phyloP scores from a whole-genome alignment of 352 stramenopile species.

The Pythium graminicola region DNA sequence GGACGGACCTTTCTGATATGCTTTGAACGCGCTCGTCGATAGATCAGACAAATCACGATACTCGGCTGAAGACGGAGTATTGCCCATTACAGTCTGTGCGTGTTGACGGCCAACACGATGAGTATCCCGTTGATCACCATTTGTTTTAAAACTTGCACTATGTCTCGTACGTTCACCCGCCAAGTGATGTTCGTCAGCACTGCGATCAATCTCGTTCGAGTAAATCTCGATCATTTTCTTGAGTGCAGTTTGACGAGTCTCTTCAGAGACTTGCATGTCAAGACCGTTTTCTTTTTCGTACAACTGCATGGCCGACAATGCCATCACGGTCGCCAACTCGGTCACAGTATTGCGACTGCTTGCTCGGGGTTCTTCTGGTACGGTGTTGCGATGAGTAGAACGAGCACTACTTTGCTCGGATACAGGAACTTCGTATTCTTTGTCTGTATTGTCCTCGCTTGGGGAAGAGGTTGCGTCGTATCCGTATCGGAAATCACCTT shows the following conservation, averaged over 20 bases:
- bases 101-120: conserved; percentile 9
- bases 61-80: conserved; percentile 17
- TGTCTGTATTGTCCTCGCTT: conserved; percentile 13
- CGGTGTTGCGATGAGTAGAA: conserved; percentile 7
- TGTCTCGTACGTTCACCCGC: too few relatives aligned
- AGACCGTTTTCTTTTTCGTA: conserved; percentile 60
- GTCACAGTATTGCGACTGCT: conserved; percentile 11
- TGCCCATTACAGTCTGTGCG: conserved; percentile 16
- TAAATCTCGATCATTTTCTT: conserved; percentile 78
- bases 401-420: neutral
- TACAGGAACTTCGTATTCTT: conserved; percentile 22
- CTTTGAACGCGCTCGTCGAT: conserved; percentile 54
- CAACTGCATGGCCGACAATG: conserved; percentile 67
- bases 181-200: conserved; percentile 11
- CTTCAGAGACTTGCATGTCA: conserved; percentile 38
- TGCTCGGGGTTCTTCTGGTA: neutral
- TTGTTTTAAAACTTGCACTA: too few relatives aligned
- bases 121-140: neutral
- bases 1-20: conserved; percentile 40
- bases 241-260: conserved; percentile 50
- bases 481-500: conserved; percentile 23
- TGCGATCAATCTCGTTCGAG: conserved; percentile 56
- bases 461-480: conserved; percentile 13
- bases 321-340: conserved; percentile 54
- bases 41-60: conserved; percentile 60